phyloP scores from a whole-genome alignment of 768 basidiomycete genomes.

The Hemileccinum rubropunctum region DNA sequence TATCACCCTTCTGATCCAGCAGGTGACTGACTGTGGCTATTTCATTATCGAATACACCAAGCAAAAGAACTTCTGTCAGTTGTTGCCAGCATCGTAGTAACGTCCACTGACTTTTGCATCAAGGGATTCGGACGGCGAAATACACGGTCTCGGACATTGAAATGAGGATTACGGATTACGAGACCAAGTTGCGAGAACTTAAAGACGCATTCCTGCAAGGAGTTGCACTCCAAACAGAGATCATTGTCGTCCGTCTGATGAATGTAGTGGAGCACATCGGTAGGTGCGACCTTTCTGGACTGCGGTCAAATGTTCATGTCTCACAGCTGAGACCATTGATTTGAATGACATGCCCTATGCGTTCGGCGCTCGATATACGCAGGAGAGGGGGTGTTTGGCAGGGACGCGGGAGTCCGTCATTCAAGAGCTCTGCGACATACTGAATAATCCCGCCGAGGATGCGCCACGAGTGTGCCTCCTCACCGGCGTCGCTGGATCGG shows the following conservation, averaged over 20 bases:
- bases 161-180: not conserved
- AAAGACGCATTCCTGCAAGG: not conserved
- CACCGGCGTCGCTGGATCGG: slow-evolving; percentile 14
- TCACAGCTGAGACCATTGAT: not conserved
- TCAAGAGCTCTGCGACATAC: not conserved
- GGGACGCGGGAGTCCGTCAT: slow-evolving; percentile 1
- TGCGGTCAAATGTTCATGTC: not conserved
- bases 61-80: not conserved
- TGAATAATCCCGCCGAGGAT: not conserved
- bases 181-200: not conserved
- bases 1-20: not conserved
- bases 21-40: not conserved
- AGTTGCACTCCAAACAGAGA: not conserved
- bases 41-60: not conserved
- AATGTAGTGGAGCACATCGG: not conserved
- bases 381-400: slow-evolving; percentile 2
- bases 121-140: not conserved
- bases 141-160: slow-evolving; percentile 1
- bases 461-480: slow-evolving; percentile 15
- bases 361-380: slow-evolving; percentile 7
- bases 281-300: not conserved
- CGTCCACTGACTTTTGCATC: not conserved
- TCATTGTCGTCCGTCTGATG: not conserved
- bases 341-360: slow-evolving; percentile 8
- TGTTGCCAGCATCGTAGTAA: not conserved